Base-by-base conservation (phyloP, 1,139 yeast species). In the Blastobotrys illinoisensis region DNA sequence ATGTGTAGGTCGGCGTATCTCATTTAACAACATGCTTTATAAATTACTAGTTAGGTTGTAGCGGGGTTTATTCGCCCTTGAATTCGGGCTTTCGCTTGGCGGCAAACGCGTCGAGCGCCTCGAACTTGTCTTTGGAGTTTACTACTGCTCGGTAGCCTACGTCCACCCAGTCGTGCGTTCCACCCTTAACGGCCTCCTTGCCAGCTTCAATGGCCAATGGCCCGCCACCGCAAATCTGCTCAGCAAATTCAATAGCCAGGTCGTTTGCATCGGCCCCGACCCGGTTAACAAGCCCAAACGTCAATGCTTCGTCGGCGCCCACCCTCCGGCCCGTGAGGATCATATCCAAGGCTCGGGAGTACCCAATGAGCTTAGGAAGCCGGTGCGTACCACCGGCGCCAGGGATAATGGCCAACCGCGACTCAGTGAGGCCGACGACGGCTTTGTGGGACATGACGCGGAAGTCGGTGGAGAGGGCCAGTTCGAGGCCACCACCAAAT, bases 371-470 rank as follows among this genome's bases (percentile, higher is more conserved):
- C 48, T 57, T 60, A 13, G 70, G 68, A 19, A 68, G 61, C 11
- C 71, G 62, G 54, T 63, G 59, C 3, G 71, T 68, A 7, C 71
- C 71, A 11, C 71, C 71, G 4, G 71, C 71, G 0, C 67, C 70
- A 6, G 70, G 70, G 18, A 66, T 55, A 49, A 66, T 66, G 1
- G 68, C 70, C 28, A 66, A 59, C 5, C 68, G 60, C 13, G 68
- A 64, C 51, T 66, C 70, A 6, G 70, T 64, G 9, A 66, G 59
- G 1, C 67, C 69, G 6, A 66, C 60, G 21, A 56, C 52, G 7
- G 68, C 65, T 9, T 44, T 47, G 4, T 54, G 16, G n/a, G 63
- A 58, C 32, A 65, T 54, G 3, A 66, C 68, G 19, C 70, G 56
- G 56, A 67, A 62, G 50, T 67, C 71, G 7, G 69, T 62, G 14